Base-by-base conservation (phyloP, 2,329 filamentous ascomycete species). In the Cryphonectria carpinicola region DNA sequence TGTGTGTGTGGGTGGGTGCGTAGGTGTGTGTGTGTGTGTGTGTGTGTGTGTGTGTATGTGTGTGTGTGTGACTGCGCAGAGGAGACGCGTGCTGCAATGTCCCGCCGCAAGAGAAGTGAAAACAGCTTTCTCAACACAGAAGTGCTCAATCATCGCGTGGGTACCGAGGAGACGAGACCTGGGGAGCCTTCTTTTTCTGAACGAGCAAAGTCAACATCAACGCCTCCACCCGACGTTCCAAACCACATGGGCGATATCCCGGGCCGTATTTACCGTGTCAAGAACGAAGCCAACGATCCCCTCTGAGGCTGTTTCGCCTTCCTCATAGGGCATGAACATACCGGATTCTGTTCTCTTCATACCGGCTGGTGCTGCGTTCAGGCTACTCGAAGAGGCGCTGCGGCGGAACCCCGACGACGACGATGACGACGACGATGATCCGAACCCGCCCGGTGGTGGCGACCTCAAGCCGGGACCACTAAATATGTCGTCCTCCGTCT, bases 271-370 rank as follows among this genome's bases (percentile, higher is more conserved):
- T 80, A 92, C 88, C 76, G 93, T 95, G 81, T 97, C 93, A 78
- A 95, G 89, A 65, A 97, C 90, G 76, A 91, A 90, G 72, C 93
- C 92, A 77, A 97, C 88, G 69, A 97, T 85, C 63, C 92, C 91
- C 66, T 86, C 84, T 76, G 83, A 88, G 72, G 85, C 85, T 78
- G 80, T 84, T 74, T 94, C 92, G 72, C 89, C 89, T 75, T 94
- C 92, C 75, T 94, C 92, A 75, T 91, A 92, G 10, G 94, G 93
- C 92, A 97, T 95, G 76, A 97, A 92, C 93, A 97, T 97, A 75
- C 94, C 94, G 54, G 93, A 96, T 66, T 90, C 85, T 28, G 93
- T 97, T 75, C 94, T 87, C 73, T 91, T 89, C 84, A 97, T 90
- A 67, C 90, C 90, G 25, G 81, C 83, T 60, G 85, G 82, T 71